These are phyloP conservation scores for Aspergillus sp. DNA, from an alignment of 2,329 filamentous ascomycete genomes.

Conservation along the genomic window DNA sequence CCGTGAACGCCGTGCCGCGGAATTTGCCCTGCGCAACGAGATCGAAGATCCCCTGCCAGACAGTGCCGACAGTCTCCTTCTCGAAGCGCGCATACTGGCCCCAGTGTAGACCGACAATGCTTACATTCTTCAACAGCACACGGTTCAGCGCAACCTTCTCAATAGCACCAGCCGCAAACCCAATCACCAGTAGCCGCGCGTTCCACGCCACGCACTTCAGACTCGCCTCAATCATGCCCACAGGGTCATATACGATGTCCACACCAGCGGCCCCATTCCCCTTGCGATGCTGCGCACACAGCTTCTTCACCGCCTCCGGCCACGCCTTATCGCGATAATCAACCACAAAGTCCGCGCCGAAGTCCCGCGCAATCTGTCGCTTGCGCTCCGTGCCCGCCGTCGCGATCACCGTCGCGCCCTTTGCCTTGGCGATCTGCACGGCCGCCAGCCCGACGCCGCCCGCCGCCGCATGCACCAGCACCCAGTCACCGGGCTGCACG, in stretches of 20 bases:
- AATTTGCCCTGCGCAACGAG: constrained; percentile 77
- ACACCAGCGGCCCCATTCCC: constrained; percentile 67
- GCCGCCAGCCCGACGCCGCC: constrained; percentile 89
- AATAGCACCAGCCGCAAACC: constrained; percentile 81
- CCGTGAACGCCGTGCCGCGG: constrained; percentile 75
- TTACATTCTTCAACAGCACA: constrained; percentile 90
- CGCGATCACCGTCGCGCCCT: constrained; percentile 87
- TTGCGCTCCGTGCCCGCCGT: constrained; percentile 82
- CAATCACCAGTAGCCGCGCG: constrained; percentile 79
- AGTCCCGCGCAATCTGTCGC: constrained; percentile 71
- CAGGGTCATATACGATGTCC: constrained; percentile 93
- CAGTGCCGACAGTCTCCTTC: constrained; percentile 63
- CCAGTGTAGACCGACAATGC: constrained; percentile 87
- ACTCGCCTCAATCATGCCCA: constrained; percentile 81
- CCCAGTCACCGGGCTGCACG: constrained; percentile 76
- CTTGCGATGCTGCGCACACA: constrained; percentile 55
- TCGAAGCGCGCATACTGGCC: constrained; percentile 76
- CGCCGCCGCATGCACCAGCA: constrained; percentile 87
- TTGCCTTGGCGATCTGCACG: constrained; percentile 90
- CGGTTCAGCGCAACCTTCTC: constrained; percentile 93
- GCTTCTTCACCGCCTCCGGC: constrained; percentile 67
- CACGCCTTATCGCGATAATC: constrained; percentile 73
- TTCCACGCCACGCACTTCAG: constrained; percentile 96
- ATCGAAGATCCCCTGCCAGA: constrained; percentile 80
- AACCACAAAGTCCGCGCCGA: constrained; percentile 80